These are phyloP conservation scores for Lanmaoa rubissima DNA, from an alignment of 768 basidiomycete genomes.

Conservation along the genomic window DNA sequence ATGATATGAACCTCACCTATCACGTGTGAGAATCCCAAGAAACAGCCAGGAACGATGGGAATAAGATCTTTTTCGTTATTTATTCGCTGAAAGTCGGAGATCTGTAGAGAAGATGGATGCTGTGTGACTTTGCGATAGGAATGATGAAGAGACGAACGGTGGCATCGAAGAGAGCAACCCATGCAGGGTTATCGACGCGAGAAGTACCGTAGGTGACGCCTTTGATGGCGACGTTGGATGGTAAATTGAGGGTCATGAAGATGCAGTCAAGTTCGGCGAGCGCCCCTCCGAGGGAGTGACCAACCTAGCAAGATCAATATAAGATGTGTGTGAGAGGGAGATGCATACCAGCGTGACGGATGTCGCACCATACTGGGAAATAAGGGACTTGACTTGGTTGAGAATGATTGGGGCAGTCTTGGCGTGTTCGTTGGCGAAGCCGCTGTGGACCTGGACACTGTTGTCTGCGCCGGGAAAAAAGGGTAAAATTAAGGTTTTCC, in stretches of 20 bases:
- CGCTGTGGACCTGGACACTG: slow-evolving; percentile 47
- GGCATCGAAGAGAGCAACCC: slow-evolving; percentile 29
- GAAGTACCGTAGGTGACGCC: slow-evolving; percentile 34
- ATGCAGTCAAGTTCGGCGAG: slow-evolving; percentile 51
- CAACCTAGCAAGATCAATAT: slow-evolving; percentile 30
- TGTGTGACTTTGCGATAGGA: not conserved
- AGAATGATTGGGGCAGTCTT: slow-evolving; percentile 45
- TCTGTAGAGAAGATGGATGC: slow-evolving; percentile 2
- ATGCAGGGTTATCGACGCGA: slow-evolving; percentile 29
- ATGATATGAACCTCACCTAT: slow-evolving; percentile 46
- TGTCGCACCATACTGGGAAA: slow-evolving; percentile 37
- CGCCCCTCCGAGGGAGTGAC: slow-evolving; percentile 53
- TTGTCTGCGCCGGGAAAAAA: slow-evolving; percentile 56
- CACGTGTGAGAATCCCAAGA: slow-evolving; percentile 45
- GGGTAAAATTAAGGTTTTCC: slow-evolving; percentile 38
- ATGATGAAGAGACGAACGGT: slow-evolving; percentile 13
- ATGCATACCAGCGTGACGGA: slow-evolving; percentile 42
- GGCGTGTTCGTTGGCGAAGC: slow-evolving; percentile 53
- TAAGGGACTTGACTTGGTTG: slow-evolving; percentile 39
- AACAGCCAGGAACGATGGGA: slow-evolving; percentile 55
- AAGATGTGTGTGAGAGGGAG: not conserved
- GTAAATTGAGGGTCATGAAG: slow-evolving; percentile 48
- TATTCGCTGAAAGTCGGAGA: slow-evolving; percentile 27
- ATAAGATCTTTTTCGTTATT: slow-evolving; percentile 42
- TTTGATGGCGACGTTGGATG: slow-evolving; percentile 32